These are phyloP conservation scores for Hygrophorus pudorinus DNA, from an alignment of 768 basidiomycete species.

Conservation along the genomic window DNA sequence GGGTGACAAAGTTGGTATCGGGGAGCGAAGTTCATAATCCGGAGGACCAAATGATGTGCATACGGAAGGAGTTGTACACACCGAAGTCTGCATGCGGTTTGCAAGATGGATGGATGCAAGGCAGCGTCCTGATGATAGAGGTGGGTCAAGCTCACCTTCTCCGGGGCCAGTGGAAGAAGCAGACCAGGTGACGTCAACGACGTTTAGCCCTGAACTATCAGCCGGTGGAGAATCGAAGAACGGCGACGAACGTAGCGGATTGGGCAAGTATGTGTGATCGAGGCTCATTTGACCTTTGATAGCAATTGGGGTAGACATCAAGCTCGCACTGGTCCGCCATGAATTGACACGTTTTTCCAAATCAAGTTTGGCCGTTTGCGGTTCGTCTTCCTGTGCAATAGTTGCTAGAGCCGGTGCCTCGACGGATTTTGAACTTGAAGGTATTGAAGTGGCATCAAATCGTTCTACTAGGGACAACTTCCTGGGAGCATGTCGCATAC, in stretches of 20 bases:
- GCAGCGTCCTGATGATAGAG: constrained; percentile 25
- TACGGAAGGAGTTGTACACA: constrained; percentile 41
- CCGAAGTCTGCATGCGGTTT: constrained; percentile 44
- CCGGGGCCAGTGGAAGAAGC: constrained; percentile 59
- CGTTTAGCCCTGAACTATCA: constrained; percentile 33
- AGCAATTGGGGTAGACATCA: constrained; percentile 38
- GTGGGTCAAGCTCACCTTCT: constrained; percentile 30
- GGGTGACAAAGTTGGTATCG: constrained; percentile 23
- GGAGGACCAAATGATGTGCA: constrained; percentile 49
- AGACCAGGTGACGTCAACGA: constrained; percentile 65
- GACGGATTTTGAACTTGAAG: constrained; percentile 21
- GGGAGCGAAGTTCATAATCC: constrained; percentile 34
- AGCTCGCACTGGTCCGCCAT: constrained; percentile 53
- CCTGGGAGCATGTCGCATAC: constrained; percentile 44
- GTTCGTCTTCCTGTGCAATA: constrained; percentile 53
- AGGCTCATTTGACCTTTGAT: constrained; percentile 40
- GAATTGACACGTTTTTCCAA: constrained; percentile 50
- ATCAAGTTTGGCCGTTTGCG: constrained; percentile 38
- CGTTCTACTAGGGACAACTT: constrained; percentile 65
- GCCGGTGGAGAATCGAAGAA: constrained; percentile 17
- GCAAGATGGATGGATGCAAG: constrained; percentile 49
- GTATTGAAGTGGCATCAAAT: constrained; percentile 36
- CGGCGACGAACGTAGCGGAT: constrained; percentile 24
- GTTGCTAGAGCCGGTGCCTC: constrained; percentile 42
- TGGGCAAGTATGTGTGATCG: constrained; percentile 44